Evolutionary conservation across 352 stramenopile species (phyloP), one percentile per base, ranked within the genome.

Genomic region (Phytophthora agathidicida): DNA sequence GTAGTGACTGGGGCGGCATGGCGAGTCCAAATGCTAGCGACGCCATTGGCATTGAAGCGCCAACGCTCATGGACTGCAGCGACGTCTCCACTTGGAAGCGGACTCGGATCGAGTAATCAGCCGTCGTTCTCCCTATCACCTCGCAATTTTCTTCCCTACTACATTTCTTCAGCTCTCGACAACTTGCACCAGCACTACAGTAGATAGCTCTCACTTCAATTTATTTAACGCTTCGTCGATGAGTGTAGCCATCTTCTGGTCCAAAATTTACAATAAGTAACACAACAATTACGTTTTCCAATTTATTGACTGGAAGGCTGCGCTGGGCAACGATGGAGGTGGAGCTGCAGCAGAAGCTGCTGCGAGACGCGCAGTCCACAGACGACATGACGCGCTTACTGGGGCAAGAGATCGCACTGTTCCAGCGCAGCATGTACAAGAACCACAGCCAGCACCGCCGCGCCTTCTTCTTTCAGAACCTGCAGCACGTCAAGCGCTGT

Each of bases 391-490:
- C 60, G 11, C 59, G 50, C 19, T 7, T 83, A n/a, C 49, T 95
- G 16, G 60, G 58, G 26, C 71, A 90, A 32, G 86, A 95, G 37
- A 65, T 80, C 3, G 43, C 54, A 30, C 59, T 95, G 9, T 92
- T 94, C 49, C 83, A 89, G 57, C 82, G 81, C 23, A 77, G 53
- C 13, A 91, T 96, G 78, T 96, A 96, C 75, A 96, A 94, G 60
- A 96, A 96, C 57, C 80, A 91, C 44, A 96, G 81, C 64, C 86
- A 96, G 65, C 86, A 96, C 50, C 84, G 86, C 3, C 84, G 86
- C 17, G 79, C 84, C 7, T 83, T 82, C 30, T 96, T 91, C 65
- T 96, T 80, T 57, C 77, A 90, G 64, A 80, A 92, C 49, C 68
- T 95, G 28, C 77, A 93, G 61, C 66, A 89, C 35, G 82, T 93